These are phyloP conservation scores for Peribolospora baueri DNA, from an alignment of 768 basidiomycete species.

Conservation along the genomic window DNA sequence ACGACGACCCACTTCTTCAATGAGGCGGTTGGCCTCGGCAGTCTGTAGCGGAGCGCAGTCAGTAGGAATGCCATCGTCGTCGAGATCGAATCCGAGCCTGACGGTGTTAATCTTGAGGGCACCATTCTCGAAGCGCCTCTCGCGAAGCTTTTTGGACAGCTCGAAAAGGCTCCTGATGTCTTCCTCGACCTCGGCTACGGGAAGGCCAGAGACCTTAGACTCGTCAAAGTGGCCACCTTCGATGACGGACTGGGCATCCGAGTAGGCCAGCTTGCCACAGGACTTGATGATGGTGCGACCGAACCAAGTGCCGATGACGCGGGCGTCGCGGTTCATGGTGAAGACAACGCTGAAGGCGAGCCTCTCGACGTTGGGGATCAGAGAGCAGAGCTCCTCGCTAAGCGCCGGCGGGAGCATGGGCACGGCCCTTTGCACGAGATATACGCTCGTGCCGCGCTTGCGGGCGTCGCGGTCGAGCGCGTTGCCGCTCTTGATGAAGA, in stretches of 20 bases:
- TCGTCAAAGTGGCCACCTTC: conserved; percentile 37
- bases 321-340: conserved; percentile 58
- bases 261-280: conserved; percentile 59
- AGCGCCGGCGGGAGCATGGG: conserved; percentile 93
- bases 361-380: conserved; percentile 65
- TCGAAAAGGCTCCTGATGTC: conserved; percentile 48
- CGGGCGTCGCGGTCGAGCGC: conserved; percentile 95
- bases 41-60: conserved; percentile 48
- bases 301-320: conserved; percentile 68
- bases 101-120: conserved; percentile 45
- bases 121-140: conserved; percentile 52
- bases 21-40: conserved; percentile 48
- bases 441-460: conserved; percentile 75
- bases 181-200: conserved; percentile 37
- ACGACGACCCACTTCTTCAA: conserved; percentile 50
- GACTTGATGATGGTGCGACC: conserved; percentile 86
- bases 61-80: conserved; percentile 46
- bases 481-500: conserved; percentile 65
- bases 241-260: conserved; percentile 55
- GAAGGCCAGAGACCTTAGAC: conserved; percentile 32
- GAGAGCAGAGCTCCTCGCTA: conserved; percentile 76
- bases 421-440: conserved; percentile 81
- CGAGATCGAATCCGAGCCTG: conserved; percentile 50
- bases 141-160: conserved; percentile 47
- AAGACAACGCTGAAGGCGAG: conserved; percentile 77